These are phyloP conservation scores for Aspergillus neotritici DNA, from an alignment of 2,329 filamentous ascomycete species.

Conservation along the genomic window DNA sequence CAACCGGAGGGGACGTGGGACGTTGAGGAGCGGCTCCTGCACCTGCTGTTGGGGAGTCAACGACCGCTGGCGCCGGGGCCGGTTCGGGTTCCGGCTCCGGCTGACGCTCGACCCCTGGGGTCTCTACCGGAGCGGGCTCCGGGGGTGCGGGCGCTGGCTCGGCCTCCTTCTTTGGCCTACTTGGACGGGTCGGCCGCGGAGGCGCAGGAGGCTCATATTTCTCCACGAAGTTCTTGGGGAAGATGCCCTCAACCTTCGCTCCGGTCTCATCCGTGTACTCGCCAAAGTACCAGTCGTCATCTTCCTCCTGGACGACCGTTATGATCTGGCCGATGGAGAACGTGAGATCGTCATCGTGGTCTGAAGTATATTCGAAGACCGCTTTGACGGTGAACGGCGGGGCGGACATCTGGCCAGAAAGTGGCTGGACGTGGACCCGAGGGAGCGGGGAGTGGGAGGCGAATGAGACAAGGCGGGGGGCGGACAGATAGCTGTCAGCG, in stretches of 20 bases:
- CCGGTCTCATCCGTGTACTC: slow-evolving; percentile 76
- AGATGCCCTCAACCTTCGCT: slow-evolving; percentile 73
- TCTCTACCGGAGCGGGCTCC: slow-evolving; percentile 29
- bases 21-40: slow-evolving; percentile 17
- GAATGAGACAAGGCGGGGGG: slow-evolving; percentile 4
- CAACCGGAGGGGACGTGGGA: slow-evolving; percentile 19
- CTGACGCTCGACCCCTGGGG: slow-evolving; percentile 23
- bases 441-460: slow-evolving; percentile 21
- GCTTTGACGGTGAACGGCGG: slow-evolving; percentile 90
- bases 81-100: slow-evolving; percentile 32
- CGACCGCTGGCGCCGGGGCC: slow-evolving; percentile 17
- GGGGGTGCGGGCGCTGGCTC: slow-evolving; percentile 31
- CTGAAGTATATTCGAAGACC: slow-evolving; percentile 86
- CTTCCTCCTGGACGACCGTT: slow-evolving; percentile 86
- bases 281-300: slow-evolving; percentile 88
- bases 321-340: slow-evolving; percentile 85
- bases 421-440: slow-evolving; percentile 7
- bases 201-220: slow-evolving; percentile 88
- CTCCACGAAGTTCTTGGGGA: slow-evolving; percentile 96
- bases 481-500: slow-evolving; percentile 4
- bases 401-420: slow-evolving; percentile 55
- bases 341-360: slow-evolving; percentile 89
- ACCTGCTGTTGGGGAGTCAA: slow-evolving; percentile 13
- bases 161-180: slow-evolving; percentile 61
- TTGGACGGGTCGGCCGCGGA: slow-evolving; percentile 69